Evolutionary conservation across 371 early-diverging fungal species (phyloP).

Genomic region (Dinochytrium kinnereticum): DNA sequence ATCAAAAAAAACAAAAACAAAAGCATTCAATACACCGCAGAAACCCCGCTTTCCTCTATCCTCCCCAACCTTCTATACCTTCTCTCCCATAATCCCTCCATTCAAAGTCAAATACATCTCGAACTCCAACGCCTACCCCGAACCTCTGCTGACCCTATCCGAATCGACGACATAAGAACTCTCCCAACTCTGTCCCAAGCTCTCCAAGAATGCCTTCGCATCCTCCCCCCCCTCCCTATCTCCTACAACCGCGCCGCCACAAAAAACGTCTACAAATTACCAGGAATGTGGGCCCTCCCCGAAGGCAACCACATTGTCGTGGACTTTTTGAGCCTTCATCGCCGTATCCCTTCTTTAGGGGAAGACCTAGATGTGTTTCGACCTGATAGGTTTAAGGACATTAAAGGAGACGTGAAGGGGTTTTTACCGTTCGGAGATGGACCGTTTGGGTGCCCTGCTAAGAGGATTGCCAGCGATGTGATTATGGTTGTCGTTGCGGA

Average conservation of each 20-base stretch:
- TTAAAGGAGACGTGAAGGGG: not conserved
- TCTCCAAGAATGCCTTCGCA: constrained; percentile 22
- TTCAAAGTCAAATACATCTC: constrained; percentile 19
- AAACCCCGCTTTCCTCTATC: constrained; percentile 21
- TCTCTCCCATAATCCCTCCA: constrained; percentile 26
- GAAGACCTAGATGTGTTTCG: constrained; percentile 17
- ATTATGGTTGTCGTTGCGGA: constrained; percentile 25
- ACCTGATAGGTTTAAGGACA: constrained; percentile 21
- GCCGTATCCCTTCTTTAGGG: constrained; percentile 15
- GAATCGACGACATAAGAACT: constrained; percentile 13
- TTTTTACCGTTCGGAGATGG: constrained; percentile 30
- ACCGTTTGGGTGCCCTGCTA: constrained; percentile 26
- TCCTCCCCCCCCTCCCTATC: constrained; percentile 24
- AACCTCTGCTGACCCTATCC: constrained; percentile 10
- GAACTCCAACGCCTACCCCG: constrained; percentile 22
- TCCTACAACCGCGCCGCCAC: constrained; percentile 20
- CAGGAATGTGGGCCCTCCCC: constrained; percentile 32
- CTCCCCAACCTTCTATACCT: constrained; percentile 30
- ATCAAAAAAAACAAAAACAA: not conserved
- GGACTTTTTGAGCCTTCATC: constrained; percentile 25
- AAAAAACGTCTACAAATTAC: constrained; percentile 21
- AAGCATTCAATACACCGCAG: constrained; percentile 28
- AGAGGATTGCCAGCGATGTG: constrained; percentile 22
- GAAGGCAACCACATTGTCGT: constrained; percentile 24
- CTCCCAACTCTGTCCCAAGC: constrained; percentile 18